Conservation (phyloP, 768 basidiomycete species). For the Leccinum disarticulatum region DNA sequence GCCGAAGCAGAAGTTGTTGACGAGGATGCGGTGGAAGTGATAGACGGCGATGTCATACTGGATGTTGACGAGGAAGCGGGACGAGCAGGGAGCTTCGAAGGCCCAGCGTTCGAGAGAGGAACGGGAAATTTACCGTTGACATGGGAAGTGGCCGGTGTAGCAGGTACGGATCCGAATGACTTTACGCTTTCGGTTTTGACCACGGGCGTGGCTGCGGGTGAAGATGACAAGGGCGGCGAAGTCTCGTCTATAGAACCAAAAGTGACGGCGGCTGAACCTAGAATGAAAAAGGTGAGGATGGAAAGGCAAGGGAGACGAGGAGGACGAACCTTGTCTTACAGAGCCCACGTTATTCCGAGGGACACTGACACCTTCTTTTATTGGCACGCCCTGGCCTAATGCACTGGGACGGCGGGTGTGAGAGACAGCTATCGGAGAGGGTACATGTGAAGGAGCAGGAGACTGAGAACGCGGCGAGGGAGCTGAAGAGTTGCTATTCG, state of each 20-base stretch:
- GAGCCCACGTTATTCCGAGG: conserved; percentile 61
- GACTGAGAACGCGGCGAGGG: conserved; percentile 77
- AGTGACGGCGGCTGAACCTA: conserved; percentile 68
- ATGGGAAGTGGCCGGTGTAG: conserved; percentile 41
- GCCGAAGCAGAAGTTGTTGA: conserved; percentile 31
- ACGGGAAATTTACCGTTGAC: conserved; percentile 63
- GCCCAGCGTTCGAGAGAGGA: conserved; percentile 41
- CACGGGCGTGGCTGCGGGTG: conserved; percentile 66
- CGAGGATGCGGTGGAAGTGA: conserved; percentile 32
- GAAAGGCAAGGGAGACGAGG: conserved; percentile 4
- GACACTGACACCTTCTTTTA: conserved; percentile 79
- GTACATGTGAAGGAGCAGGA: conserved; percentile 56
- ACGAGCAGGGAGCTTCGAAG: conserved; percentile 35
- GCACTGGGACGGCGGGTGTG: conserved; percentile 81
- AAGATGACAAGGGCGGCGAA: conserved; percentile 74
- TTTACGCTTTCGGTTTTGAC: conserved; percentile 73
- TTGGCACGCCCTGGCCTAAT: conserved; percentile 66
- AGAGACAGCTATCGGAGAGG: conserved; percentile 46
- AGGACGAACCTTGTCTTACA: conserved; percentile 63
- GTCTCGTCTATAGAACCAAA: conserved; percentile 91
- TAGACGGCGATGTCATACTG: conserved; percentile 31
- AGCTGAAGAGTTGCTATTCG: conserved; percentile 45
- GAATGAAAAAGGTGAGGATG: conserved; percentile 6
- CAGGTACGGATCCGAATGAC: conserved; percentile 79
- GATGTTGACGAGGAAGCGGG: conserved; percentile 26